Base-by-base conservation (phyloP, 306 rosid species). In the Mimosa bimucronata region DNA sequence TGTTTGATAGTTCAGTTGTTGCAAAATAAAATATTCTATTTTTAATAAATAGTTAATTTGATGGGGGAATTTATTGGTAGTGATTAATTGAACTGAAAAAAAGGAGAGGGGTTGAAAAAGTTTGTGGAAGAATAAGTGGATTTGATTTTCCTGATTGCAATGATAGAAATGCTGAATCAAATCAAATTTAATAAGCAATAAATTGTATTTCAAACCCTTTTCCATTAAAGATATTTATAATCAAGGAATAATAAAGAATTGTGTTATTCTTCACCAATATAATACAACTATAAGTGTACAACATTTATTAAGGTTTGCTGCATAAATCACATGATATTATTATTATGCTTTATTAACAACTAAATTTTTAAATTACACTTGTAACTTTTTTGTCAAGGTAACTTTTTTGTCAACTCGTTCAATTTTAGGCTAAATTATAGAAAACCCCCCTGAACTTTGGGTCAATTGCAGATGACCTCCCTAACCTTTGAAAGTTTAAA, bases 221-320 rank as follows among this genome's bases (percentile, higher is more conserved):
- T 45, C 31, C 19, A 9, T 18, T 28, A 2, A 45, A 69, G 48
- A 34, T 40, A 23, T 44, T 60, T 21, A 25, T 76, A n/a, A 60
- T 38, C 29, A 81, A 26, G 60, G 58, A 69, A 28, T 18, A 76
- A 76, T 58, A 41, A 15, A 67, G 14, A 74, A 68, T 57, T 29
- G 30, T 67, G 41, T 75, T 67, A 75, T 62, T 42, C 53, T 55
- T 9, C 2, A 0, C 62, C 2, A 5, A 5, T 46, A 13, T 15
- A 15, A 3, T 34, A 34, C 38, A 34, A 34, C 5, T 34, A 6
- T 34, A 34, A 34, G 5, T n/a, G n/a, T n/a, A 34, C 38, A 34
- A 34, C 38, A 34, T 34, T 34, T 34, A 34, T 34, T 6, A 34
- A 34, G 38, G n/a, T n/a, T n/a, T n/a, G n/a, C n/a, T n/a, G n/a